Evolutionary conservation across 257 asterid genomes (phyloP).

Genomic region (Solanum sparsipilum): DNA sequence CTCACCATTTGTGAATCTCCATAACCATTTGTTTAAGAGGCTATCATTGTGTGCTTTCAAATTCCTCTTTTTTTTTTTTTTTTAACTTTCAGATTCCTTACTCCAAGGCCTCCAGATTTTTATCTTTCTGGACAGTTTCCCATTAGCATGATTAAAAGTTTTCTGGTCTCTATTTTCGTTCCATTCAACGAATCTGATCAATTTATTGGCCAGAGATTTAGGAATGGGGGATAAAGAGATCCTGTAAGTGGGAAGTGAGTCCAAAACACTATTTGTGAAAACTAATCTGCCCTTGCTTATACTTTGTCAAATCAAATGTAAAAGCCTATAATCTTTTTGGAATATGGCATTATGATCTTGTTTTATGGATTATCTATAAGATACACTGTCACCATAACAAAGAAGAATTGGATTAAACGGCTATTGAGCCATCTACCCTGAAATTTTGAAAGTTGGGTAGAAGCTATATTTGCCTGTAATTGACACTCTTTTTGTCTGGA

Average conservation of each 20-base stretch:
- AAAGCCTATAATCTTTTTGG: not conserved
- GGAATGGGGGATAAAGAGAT: not conserved
- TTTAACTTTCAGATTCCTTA: not conserved
- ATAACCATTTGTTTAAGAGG: not conserved
- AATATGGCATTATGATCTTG: not conserved
- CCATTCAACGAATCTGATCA: not conserved
- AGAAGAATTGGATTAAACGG: not conserved
- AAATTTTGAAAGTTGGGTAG: not conserved
- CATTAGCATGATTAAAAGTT: not conserved
- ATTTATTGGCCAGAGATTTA: not conserved
- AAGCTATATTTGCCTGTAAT: not conserved
- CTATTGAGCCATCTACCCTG: not conserved
- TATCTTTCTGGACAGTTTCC: not conserved
- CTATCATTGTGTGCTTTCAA: not conserved
- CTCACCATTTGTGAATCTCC: not conserved
- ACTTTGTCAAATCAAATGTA: not conserved
- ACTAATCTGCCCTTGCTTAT: not conserved
- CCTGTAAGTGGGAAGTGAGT: not conserved
- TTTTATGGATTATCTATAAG: not conserved
- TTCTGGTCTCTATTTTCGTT: not conserved
- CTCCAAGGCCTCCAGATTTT: not conserved
- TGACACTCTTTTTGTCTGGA: not conserved
- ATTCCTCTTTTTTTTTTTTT: not conserved
- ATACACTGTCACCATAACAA: not conserved
- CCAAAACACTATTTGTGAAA: not conserved